phyloP scores from a whole-genome alignment of 2,329 filamentous ascomycete species.

The Trichoderma sp. region DNA sequence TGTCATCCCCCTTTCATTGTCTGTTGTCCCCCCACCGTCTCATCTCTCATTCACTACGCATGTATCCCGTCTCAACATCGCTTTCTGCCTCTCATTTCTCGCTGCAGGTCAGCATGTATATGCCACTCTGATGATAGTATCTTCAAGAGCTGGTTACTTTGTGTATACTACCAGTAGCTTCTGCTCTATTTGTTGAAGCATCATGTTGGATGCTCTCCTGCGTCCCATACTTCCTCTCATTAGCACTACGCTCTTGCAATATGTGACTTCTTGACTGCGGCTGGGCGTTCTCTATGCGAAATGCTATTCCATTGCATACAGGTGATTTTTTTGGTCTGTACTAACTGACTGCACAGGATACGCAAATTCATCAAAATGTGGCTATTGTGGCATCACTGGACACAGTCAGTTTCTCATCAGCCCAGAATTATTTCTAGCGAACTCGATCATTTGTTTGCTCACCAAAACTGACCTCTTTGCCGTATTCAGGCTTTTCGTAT shows the following conservation, averaged over 20 bases:
- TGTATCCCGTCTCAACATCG: not conserved
- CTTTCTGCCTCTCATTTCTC: not conserved
- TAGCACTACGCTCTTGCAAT: not conserved
- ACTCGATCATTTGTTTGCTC: not conserved
- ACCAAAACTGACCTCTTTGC: constrained; percentile 1
- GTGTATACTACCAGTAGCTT: not conserved
- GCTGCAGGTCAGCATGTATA: not conserved
- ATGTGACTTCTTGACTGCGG: not conserved
- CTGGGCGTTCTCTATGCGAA: not conserved
- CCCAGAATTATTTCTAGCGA: not conserved
- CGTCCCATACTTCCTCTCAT: not conserved
- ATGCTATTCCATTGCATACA: not conserved
- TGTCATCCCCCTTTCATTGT: not conserved
- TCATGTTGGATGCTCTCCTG: not conserved
- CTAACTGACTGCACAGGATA: constrained; percentile 47
- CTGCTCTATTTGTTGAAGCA: not conserved
- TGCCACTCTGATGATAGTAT: not conserved
- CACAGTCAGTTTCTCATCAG: constrained; percentile 55
- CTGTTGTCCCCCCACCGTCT: constrained; percentile 3
- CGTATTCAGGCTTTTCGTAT: constrained; percentile 70
- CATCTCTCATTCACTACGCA: not conserved
- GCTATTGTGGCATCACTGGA: constrained; percentile 55
- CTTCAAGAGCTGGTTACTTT: not conserved
- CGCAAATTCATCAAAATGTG: constrained; percentile 56
- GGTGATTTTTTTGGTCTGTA: not conserved